These are phyloP conservation scores for Beauveria scarabaeidicola DNA, from an alignment of 2,329 filamentous ascomycete genomes.

Conservation along the genomic window DNA sequence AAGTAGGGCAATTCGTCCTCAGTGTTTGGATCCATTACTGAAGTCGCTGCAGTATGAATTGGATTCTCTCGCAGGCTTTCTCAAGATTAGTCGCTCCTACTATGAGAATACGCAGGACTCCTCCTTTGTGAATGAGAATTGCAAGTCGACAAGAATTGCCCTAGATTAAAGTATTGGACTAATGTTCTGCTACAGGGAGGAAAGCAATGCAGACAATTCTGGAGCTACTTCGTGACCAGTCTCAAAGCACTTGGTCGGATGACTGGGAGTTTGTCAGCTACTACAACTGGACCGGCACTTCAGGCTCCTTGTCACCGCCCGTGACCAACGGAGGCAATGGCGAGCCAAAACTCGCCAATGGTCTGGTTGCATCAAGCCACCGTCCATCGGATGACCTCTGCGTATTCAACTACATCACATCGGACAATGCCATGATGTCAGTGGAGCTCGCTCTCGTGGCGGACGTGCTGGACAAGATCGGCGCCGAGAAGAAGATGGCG, in stretches of 20 bases:
- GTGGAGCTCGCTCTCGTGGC: conserved; percentile 49
- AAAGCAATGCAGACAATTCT: conserved; percentile 36
- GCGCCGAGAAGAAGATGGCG: conserved; percentile 58
- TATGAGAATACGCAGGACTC: conserved; percentile 60
- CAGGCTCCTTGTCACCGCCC: conserved; percentile 18
- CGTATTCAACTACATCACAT: conserved; percentile 51
- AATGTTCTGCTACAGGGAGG: conserved; percentile 50
- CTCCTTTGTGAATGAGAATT: conserved; percentile 47
- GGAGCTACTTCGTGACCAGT: conserved; percentile 19
- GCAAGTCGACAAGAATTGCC: conserved; percentile 11
- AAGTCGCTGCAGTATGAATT: conserved; percentile 64
- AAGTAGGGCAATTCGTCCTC: conserved; percentile 38
- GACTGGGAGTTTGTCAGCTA: conserved; percentile 21
- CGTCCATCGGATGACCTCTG: conserved; percentile 77
- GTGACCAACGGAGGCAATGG: conserved; percentile 63
- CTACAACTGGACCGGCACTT: conserved; percentile 22
- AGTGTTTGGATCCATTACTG: not conserved
- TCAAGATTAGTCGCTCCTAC: conserved; percentile 74
- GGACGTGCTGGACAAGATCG: conserved; percentile 55
- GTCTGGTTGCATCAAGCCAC: conserved; percentile 71
- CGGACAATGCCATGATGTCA: conserved; percentile 31
- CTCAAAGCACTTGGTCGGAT: conserved; percentile 18
- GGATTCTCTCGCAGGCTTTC: conserved; percentile 77
- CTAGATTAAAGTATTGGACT: too few relatives aligned
- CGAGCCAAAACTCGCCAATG: conserved; percentile 69